These are phyloP conservation scores for Podochytrium sp. DNA, from an alignment of 192 early-diverging fungal species.

Conservation along the genomic window DNA sequence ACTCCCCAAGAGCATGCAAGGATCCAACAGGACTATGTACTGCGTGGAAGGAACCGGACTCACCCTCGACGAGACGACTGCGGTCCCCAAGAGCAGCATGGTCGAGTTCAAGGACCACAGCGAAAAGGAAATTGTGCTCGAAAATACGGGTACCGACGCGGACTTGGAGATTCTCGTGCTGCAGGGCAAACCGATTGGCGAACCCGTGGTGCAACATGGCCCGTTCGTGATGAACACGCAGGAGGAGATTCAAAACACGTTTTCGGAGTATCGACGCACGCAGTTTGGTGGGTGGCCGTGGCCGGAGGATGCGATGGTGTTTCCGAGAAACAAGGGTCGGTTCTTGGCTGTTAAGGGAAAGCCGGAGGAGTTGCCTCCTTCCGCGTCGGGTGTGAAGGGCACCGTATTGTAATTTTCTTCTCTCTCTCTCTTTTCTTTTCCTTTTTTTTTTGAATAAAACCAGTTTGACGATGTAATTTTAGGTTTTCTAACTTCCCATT, in stretches of 20 bases:
- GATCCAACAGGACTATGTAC: slow-evolving; percentile 22
- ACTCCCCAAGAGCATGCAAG: slow-evolving; percentile 29
- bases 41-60: slow-evolving; percentile 37
- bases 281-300: slow-evolving; percentile 39
- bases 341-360: slow-evolving; percentile 17
- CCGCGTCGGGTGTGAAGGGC: background rate
- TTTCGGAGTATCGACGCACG: slow-evolving; percentile 27
- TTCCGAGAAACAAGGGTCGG: slow-evolving; percentile 14
- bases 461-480: too few relatives aligned
- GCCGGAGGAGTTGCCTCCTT: slow-evolving; percentile 19
- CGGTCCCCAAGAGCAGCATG: slow-evolving; percentile 35
- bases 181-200: slow-evolving; percentile 56
- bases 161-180: slow-evolving; percentile 63
- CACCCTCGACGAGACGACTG: slow-evolving; percentile 6
- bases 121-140: slow-evolving; percentile 40
- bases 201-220: slow-evolving; percentile 62
- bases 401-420: too few relatives aligned
- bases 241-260: slow-evolving; percentile 49
- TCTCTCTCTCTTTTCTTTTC: too few relatives aligned
- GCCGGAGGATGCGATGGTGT: slow-evolving; percentile 23
- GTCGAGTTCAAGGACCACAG: slow-evolving; percentile 47
- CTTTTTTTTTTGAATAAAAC: too few relatives aligned
- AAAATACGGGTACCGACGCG: slow-evolving; percentile 38
- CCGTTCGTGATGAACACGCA: slow-evolving; percentile 65
- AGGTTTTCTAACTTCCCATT: too few relatives aligned